These are phyloP conservation scores for Chytriomyces confervae DNA, from an alignment of 192 early-diverging fungal species.

Conservation along the genomic window DNA sequence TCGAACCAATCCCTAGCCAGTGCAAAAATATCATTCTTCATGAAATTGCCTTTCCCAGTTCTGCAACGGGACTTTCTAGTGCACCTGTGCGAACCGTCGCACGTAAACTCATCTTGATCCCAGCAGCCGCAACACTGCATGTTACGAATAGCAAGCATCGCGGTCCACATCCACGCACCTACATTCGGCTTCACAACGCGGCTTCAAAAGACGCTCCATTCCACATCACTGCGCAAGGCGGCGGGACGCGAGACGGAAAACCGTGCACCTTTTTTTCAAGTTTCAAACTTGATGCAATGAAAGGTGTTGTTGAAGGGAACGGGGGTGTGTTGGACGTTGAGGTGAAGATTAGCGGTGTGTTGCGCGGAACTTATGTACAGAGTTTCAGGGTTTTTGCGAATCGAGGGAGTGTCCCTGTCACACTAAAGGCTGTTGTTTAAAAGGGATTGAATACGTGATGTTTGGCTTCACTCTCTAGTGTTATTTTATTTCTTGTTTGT, in stretches of 20 bases:
- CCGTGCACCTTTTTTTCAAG: conserved; percentile 14
- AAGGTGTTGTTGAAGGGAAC: conserved; percentile 10
- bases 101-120: no score
- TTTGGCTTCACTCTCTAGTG: neutral
- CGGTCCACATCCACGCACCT: neutral
- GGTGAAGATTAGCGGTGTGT: conserved; percentile 16
- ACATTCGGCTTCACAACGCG: conserved; percentile 16
- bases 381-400: conserved; percentile 22
- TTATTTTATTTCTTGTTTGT: no score
- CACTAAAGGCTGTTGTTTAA: conserved; percentile 24
- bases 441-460: neutral
- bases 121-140: no score
- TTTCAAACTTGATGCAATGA: conserved; percentile 4
- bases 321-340: conserved; percentile 6
- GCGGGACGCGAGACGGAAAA: conserved; percentile 15
- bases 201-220: neutral
- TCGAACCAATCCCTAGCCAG: neutral
- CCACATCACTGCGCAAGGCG: conserved; percentile 8
- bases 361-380: conserved; percentile 23
- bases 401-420: conserved; percentile 21
- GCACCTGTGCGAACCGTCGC: no score
- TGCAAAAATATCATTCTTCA: neutral
- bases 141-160: no score
- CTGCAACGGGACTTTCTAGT: neutral
- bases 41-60: neutral